Conservation (phyloP, 768 basidiomycete species). For the Cyclocybe cylindracea region DNA sequence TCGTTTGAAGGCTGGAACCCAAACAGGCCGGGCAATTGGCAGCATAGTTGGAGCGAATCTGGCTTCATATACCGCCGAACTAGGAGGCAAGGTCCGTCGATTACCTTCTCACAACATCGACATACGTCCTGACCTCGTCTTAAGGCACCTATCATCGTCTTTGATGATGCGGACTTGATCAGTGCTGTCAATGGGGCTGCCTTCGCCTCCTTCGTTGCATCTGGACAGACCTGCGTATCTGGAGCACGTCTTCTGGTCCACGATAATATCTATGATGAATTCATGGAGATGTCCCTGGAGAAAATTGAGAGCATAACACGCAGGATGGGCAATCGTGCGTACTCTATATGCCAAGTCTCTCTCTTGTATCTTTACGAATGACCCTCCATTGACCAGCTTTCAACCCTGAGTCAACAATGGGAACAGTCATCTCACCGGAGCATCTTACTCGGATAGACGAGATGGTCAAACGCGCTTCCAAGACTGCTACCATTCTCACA, state of each 20-base stretch:
- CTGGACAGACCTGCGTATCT: slow-evolving; percentile 91
- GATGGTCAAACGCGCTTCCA: slow-evolving; percentile 46
- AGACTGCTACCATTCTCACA: slow-evolving; percentile 47
- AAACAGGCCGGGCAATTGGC: slow-evolving; percentile 75
- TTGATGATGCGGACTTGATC: slow-evolving; percentile 72
- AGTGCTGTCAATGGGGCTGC: slow-evolving; percentile 83
- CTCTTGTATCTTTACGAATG: neutral
- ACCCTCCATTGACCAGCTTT: slow-evolving; percentile 45
- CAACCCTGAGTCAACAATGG: slow-evolving; percentile 75
- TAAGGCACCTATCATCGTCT: slow-evolving; percentile 80
- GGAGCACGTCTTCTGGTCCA: slow-evolving; percentile 84
- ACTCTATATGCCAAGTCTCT: neutral
- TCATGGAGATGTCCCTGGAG: slow-evolving; percentile 59
- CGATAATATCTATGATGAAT: slow-evolving; percentile 64
- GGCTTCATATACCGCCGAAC: slow-evolving; percentile 76
- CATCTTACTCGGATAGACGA: slow-evolving; percentile 67
- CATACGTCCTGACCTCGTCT: neutral
- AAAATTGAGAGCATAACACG: slow-evolving; percentile 62
- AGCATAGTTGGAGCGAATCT: slow-evolving; percentile 74
- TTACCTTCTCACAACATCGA: neutral
- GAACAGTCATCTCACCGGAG: slow-evolving; percentile 68
- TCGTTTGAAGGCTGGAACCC: slow-evolving; percentile 65
- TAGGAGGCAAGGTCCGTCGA: slow-evolving; percentile 76
- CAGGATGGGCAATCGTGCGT: slow-evolving; percentile 81
- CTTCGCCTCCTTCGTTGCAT: slow-evolving; percentile 84